Evolutionary conservation across 805 yeast genomes (phyloP).

Genomic region (Metschnikowia borealis): DNA sequence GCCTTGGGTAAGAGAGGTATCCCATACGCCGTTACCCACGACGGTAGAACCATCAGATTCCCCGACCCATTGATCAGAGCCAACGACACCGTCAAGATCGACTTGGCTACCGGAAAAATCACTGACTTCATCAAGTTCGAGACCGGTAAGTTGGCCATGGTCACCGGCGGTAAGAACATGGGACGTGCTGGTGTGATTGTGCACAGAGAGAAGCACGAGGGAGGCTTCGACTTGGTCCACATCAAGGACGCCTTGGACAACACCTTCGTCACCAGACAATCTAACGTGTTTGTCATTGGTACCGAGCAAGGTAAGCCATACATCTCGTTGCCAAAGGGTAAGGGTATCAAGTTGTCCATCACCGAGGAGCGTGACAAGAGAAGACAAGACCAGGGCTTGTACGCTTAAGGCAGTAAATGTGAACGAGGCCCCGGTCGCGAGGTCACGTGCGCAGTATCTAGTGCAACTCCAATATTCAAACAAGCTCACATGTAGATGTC

Average conservation of each 20-base stretch:
- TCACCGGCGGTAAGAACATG: conserved; percentile 98
- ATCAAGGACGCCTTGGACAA: conserved; percentile 92
- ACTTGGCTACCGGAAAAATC: conserved; percentile 93
- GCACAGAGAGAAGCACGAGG: conserved; percentile 97
- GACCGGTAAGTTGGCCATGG: conserved; percentile 84
- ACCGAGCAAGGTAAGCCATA: conserved; percentile 85
- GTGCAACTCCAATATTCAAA: no score
- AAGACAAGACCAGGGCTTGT: conserved; percentile 61
- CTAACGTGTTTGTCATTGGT: conserved; percentile 91
- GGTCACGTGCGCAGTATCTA: no score
- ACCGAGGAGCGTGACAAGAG: conserved; percentile 98
- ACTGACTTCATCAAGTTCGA: conserved; percentile 86
- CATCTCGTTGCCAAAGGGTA: conserved; percentile 96
- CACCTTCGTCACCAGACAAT: conserved; percentile 87
- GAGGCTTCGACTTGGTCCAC: conserved; percentile 97
- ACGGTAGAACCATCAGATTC: conserved; percentile 99
- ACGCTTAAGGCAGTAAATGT: conserved; percentile 4
- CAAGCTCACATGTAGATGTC: no score
- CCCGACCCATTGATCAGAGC: conserved; percentile 97
- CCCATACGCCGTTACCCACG: conserved; percentile 99
- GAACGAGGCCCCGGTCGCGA: not conserved
- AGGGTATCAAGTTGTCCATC: conserved; percentile 93
- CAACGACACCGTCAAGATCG: conserved; percentile 97
- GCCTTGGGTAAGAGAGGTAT: conserved; percentile 98
- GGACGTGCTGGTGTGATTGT: conserved; percentile 95